A percentile compares a stretch with the other conserved stretches of the same genome.
Evolutionary conservation across 495 filamentous ascomycete species (phyloP).

Genomic region (Parathielavia hyrcaniae): DNA sequence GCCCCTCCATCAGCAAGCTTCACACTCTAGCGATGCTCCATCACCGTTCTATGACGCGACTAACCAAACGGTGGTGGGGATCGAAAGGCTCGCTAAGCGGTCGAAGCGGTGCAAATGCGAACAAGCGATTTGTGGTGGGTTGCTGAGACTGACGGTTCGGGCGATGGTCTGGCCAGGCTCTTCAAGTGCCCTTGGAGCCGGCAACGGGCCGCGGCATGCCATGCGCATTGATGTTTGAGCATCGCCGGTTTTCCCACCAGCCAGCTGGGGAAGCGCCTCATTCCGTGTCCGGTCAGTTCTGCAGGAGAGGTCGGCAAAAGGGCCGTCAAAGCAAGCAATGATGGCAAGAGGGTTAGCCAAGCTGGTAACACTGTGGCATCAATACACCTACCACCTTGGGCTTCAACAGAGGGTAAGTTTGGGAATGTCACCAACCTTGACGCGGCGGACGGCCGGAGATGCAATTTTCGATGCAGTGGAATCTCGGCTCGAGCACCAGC

Average conservation of each 20-base stretch:
- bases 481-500: not conserved
- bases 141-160: not conserved
- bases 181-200: not conserved
- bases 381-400: constrained; percentile 1
- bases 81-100: too few species aligned
- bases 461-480: not conserved
- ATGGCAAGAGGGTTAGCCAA: not conserved
- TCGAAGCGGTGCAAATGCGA: not conserved
- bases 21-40: too few species aligned
- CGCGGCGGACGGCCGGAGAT: not conserved
- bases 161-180: not conserved
- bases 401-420: too few species aligned
- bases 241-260: not conserved
- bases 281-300: not conserved
- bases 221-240: constrained; percentile 1
- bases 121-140: not conserved
- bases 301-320: not conserved
- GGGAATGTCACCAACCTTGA: not conserved
- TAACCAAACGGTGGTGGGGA: too few species aligned
- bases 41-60: too few species aligned
- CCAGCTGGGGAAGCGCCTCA: not conserved
- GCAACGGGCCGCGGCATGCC: constrained; percentile 6
- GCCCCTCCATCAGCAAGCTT: too few species aligned
- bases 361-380: constrained; percentile 2
- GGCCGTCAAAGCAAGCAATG: constrained; percentile 2